phyloP scores from a whole-genome alignment of 768 basidiomycete genomes.

The Russula olivacea region DNA sequence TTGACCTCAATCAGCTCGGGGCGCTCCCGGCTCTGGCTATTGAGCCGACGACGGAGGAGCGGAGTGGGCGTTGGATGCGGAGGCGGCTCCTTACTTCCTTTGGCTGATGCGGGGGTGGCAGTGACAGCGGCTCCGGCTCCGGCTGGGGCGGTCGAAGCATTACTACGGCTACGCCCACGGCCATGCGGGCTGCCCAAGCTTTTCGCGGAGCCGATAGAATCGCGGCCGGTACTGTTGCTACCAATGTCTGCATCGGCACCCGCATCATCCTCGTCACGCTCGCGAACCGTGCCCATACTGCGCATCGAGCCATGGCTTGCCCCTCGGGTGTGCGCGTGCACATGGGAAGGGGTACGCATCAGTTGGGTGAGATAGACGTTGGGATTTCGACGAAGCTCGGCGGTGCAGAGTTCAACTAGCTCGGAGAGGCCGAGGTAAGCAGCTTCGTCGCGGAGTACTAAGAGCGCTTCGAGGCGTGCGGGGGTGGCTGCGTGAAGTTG shows the following conservation, averaged over 20 bases:
- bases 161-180: constrained; percentile 1
- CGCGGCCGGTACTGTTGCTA: constrained; percentile 20
- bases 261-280: constrained; percentile 39
- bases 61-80: neutral
- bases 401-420: constrained; percentile 58
- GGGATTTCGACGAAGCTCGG: constrained; percentile 55
- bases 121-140: neutral
- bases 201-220: constrained; percentile 19
- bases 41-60: constrained; percentile 15
- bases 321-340: constrained; percentile 37
- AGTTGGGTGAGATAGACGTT: constrained; percentile 19
- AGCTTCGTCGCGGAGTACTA: constrained; percentile 77
- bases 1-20: constrained; percentile 16
- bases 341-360: constrained; percentile 21
- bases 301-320: constrained; percentile 52
- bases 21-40: constrained; percentile 20
- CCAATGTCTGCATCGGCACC: constrained; percentile 6
- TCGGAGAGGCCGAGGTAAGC: constrained; percentile 63
- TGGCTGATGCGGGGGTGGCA: neutral
- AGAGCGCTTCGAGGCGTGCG: constrained; percentile 48
- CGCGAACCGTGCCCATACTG: constrained; percentile 56
- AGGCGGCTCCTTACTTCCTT: constrained; percentile 1
- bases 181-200: constrained; percentile 12
- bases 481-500: constrained; percentile 40
- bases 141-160: neutral